Evolutionary conservation across 2,329 filamentous ascomycete species (phyloP), one percentile per base, ranked within the genome.

Genomic region (Purpureocillium takamizusanense): DNA sequence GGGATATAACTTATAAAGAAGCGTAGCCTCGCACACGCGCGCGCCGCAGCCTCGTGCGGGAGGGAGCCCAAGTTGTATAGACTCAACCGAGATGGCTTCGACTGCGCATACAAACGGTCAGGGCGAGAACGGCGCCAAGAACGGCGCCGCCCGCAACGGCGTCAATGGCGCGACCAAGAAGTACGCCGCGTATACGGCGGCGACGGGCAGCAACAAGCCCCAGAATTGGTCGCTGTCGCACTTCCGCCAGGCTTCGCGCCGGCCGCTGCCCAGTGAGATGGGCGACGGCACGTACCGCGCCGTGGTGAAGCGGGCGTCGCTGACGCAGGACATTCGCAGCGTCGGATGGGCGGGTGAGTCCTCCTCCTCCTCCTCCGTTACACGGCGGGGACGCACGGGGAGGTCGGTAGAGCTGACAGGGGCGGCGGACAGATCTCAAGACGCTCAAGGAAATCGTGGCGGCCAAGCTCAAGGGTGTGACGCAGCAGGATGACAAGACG

Each of bases 401-500:
- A n/a, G n/a, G n/a, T n/a, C n/a, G n/a, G n/a, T n/a, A n/a, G n/a
- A n/a, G n/a, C n/a, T 10, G 21, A 25, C 21, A 10, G 33, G 46
- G 52, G 18, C 53, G 25, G 59, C 29, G 51, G 59, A 7, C 23
- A 67, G 82, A 86, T 46, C 54, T 83, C 33, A 72, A 73, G 49
- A 85, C 82, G 0, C 61, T 86, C 14, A 57, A 74, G 33, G 66
- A 74, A 5, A 61, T 86, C 29, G 63, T 86, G 41, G 70, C 73
- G 39, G 69, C 64, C 43, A 79, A 85, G 58, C 57, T 79, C 25
- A 80, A 75, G 48, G 79, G 82, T 1, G 70, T 72, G 41, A 66
- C 75, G 35, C 66, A 81, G 10, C 60, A 76, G 5, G 80, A 90
- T 50, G 86, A 90, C 63, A 84, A 83, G 61, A 83, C 79, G 2